Evolutionary conservation across 139 green algal genomes (phyloP), one percentile per base, ranked within the genome.

Genomic region (Dunaliella primolecta): DNA sequence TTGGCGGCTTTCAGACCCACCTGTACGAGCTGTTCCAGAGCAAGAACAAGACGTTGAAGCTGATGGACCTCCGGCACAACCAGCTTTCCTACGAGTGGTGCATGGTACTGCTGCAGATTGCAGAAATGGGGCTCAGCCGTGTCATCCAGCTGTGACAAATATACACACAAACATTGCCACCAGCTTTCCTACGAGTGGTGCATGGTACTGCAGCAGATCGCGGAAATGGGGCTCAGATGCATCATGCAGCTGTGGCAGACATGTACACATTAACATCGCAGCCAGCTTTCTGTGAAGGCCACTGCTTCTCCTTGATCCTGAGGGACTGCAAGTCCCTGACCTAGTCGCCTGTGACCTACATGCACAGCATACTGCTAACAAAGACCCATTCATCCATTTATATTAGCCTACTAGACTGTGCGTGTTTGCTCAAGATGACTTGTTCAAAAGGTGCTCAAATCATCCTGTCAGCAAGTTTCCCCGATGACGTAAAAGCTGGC

Each of bases 31-130:
- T 32, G 11, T 80, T 80, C 30, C 75, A 80, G 30, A 27, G n/a
- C 75, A 36, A 11, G n/a, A 80, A 80, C 75, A 32, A 33, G 11
- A 36, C n/a, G 2, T 33, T 80, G 75, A 32, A 33, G n/a, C 75
- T 80, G 29, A 29, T 80, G 75, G 75, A 80, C 75, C 75, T 80
- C n/a, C 29, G 75, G n/a, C 36, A 32, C 30, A 80, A 80, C 75
- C 75, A 80, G 75, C 75, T 80, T 1, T 27, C n/a, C n/a, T 38
- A 80, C 11, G 75, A 32, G 75, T 80, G 75, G 75, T 80, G 75
- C 30, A 36, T 27, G 75, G 30, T 27, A 30, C 75, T 80, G 30
- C 29, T 27, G 30, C 11, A 32, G 75, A 11, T 33, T 29, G 30
- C n/a, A 20, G 75, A 32, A 11, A 33, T 36, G 75, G 75, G 75